phyloP scores from a whole-genome alignment of 768 basidiomycete genomes.

The Infundibulicybe gibba region DNA sequence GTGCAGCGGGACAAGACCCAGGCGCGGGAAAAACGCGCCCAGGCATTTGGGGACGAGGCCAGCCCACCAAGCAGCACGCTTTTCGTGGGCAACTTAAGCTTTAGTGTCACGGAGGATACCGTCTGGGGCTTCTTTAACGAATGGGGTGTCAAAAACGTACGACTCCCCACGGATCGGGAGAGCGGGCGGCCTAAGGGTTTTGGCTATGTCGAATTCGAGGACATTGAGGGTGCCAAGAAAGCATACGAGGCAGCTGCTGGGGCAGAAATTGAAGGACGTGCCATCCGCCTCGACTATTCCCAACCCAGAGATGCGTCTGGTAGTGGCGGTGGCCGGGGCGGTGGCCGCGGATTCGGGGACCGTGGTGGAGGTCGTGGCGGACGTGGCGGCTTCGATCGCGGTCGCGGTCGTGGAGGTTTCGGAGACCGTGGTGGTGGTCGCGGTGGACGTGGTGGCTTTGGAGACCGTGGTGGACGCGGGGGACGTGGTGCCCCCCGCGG shows the following conservation, averaged over 20 bases:
- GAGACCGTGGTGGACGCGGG: conserved; percentile 37
- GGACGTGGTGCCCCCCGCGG: conserved; percentile 43
- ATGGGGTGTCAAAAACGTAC: conserved; percentile 83
- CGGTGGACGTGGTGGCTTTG: conserved; percentile 39
- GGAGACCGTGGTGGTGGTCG: conserved; percentile 30
- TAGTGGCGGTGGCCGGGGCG: conserved; percentile 36
- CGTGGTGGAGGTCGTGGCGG: conserved; percentile 20
- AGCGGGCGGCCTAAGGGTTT: conserved; percentile 91
- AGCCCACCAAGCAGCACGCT: conserved; percentile 70
- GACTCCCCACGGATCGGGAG: conserved; percentile 91
- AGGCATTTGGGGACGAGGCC: conserved; percentile 69
- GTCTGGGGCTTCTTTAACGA: conserved; percentile 91
- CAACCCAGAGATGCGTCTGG: conserved; percentile 70
- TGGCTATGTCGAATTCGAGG: conserved; percentile 93
- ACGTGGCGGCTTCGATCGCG: conserved; percentile 26
- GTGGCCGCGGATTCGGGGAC: conserved; percentile 23
- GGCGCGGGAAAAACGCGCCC: conserved; percentile 64
- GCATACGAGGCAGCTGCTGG: conserved; percentile 72
- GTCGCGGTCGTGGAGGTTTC: conserved; percentile 26
- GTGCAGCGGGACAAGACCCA: conserved; percentile 54
- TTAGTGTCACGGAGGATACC: conserved; percentile 72
- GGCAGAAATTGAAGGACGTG: conserved; percentile 76
- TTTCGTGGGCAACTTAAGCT: conserved; percentile 91
- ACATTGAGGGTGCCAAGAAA: conserved; percentile 73
- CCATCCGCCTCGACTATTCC: conserved; percentile 81